Base-by-base conservation (phyloP, 164 flowering plant species). In the Magnolia officinalis region DNA sequence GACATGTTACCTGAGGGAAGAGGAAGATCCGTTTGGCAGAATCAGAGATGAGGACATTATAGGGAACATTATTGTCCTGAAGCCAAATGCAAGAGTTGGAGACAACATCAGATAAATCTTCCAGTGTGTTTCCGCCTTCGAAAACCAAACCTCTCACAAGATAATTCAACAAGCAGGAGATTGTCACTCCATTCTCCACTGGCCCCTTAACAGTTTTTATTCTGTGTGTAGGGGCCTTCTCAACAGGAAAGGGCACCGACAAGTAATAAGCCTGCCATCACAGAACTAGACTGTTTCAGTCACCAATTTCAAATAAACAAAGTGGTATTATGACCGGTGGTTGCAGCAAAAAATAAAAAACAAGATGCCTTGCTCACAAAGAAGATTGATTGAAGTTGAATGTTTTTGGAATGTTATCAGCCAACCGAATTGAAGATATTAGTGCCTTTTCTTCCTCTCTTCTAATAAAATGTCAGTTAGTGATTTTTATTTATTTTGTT, bases 81-180 rank as follows among this genome's bases (percentile, higher is more conserved):
- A 91, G 89, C 80, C 83, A 86, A 75, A 91, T 84, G 82, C 95
- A 94, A 2, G 91, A 72, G 65, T 71, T 80, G 16, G 97, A 82
- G 50, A 92, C 92, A 29, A 79, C 85, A 81, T 85, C 81, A 8
- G 97, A 86, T 21, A 94, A 80, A 73, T 85, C 88, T 73, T 78
- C 79, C 71, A 91, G 9, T 11, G 85, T 73, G n/a, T 82, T 79
- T 65, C 94, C 96, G 71, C 94, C 91, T 82, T 94, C 93, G 78
- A 88, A 94, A 59, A 90, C 85, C 68, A 94, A 82, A 49, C 94
- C 91, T 76, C 86, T 78, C 0, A 94, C 97, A 0, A 97, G 98
- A 80, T 92, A 94, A 24, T 90, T 82, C 77, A 87, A 70, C 10
- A 92, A 86, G 72, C 81, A 75, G 2, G 87, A 91, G 24, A 91